Conservation (phyloP, 805 yeast genomes). For the Schwanniomyces pseudopolymorphus region DNA sequence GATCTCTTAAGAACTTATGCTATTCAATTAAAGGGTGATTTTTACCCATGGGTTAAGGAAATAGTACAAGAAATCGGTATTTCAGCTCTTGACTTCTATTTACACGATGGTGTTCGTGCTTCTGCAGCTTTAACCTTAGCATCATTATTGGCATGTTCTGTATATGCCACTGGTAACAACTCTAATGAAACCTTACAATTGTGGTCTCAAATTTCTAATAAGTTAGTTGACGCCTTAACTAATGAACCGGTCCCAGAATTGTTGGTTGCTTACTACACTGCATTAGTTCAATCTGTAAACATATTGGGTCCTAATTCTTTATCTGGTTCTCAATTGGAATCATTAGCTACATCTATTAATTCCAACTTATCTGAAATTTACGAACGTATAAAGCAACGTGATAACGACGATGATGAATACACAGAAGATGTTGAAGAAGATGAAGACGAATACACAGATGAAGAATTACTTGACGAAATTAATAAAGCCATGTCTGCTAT, state of each 20-base stretch:
- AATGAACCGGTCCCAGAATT: conserved; percentile 84
- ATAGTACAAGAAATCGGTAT: conserved; percentile 75
- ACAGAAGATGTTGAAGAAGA: conserved; percentile 83
- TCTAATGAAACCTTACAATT: conserved; percentile 62
- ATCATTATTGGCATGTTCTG: conserved; percentile 63
- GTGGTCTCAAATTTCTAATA: conserved; percentile 70
- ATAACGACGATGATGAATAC: conserved; percentile 77
- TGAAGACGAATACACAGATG: conserved; percentile 86
- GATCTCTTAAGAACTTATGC: conserved; percentile 85
- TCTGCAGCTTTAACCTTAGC: conserved; percentile 88
- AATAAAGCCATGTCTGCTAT: conserved; percentile 71
- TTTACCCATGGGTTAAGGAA: conserved; percentile 79
- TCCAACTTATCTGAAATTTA: conserved; percentile 64
- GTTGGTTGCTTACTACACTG: conserved; percentile 71
- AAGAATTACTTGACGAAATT: conserved; percentile 83
- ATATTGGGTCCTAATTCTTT: conserved; percentile 66
- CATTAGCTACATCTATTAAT: conserved; percentile 59
- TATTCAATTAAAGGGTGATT: conserved; percentile 74
- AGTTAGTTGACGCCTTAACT: conserved; percentile 64
- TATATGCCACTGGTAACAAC: conserved; percentile 53
- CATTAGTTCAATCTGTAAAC: conserved; percentile 65
- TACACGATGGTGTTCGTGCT: conserved; percentile 92
- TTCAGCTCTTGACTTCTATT: conserved; percentile 86
- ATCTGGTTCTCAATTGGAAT: conserved; percentile 51
- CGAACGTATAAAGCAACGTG: conserved; percentile 70